Evolutionary conservation across 805 yeast species (phyloP), one percentile per base, ranked within the genome.

Genomic region (Allodekkera sacchari): DNA sequence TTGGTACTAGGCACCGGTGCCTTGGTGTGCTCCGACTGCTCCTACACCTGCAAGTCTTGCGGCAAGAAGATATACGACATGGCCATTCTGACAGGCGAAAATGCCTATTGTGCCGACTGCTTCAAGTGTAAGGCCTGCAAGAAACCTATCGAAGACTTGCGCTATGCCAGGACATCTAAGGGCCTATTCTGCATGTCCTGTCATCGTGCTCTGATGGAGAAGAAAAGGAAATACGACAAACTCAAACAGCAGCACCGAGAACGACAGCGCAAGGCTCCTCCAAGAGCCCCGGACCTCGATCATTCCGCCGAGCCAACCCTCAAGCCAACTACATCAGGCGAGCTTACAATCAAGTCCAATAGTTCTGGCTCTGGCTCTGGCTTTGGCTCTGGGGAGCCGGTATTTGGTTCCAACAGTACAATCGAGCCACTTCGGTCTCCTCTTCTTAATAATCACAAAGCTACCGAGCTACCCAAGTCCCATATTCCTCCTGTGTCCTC

Each of bases 141-240:
- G 52, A 72, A 72, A 39, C 77, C 79, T 36, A 89, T 89, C 39
- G 94, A 82, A 49, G 95, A 89, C 57, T 62, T 88, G 42, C 68
- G 87, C 43, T 92, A 92, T 53, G 96, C 96, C 11, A 70, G 95
- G 50, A 89, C 96, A 1, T 78, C 88, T 25, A 88, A 83, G 48
- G 97, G 97, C 0, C 63, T 89, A 27, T 88, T 85, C 51, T 89
- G 98, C 57, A 84, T 88, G 84, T 65, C 71, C 18, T 89, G 98
- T 55, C 96, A 92, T 57, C 88, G 84, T 49, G 71, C 76, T 43
- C 60, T 89, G 37, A 58, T 88, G 51, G 87, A 79, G 27, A 79
- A 78, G 50, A 79, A 85, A 59, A 77, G 74, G 44, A 67, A 71
- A 41, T 73, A 77, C 43, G 82, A 76, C 43, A 52, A 62, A 34